Base-by-base conservation (phyloP, 352 stramenopile species). In the Thraustochytrium striatum region DNA sequence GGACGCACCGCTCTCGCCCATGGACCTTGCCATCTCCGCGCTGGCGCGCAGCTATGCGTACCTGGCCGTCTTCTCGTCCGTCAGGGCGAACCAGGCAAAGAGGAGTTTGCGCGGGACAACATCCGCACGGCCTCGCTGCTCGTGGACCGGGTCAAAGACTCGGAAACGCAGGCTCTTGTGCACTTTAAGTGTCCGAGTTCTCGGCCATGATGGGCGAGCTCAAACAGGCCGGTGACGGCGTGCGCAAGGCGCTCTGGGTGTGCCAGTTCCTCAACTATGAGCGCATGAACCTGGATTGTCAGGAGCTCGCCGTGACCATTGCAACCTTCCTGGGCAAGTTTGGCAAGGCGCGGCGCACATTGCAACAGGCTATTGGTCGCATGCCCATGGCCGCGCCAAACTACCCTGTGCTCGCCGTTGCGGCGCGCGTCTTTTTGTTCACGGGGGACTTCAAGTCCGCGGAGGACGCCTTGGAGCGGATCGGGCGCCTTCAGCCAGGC, bases 191-290 rank as follows among this genome's bases (percentile, higher is more conserved):
- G 19, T 30, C 65, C 11, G 50, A 70, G 39, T 75, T 75, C 36
- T 41, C 65, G 9, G 16, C 50, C 16, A 75, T 75, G 65, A 28
- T 75, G 8, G 65, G 65, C 25, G 65, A 75, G 8, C n/a, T 75
- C 16, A 75, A 75, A 43, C 65, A 61, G 35, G 65, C 65, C 21
- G 36, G 65, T 32, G 65, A 75, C 47, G 19, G 65, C 43, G 65
- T 75, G 39, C 44, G 65, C 32, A 75, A 75, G 36, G 65, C 65
- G 13, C 21, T 75, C 2, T 75, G 65, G 65, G 50, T 61, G n/a
- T 70, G 65, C 65, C 43, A 75, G 16, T 75, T 75, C 30, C 36
- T 75, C 8, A 75, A 72, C 32, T 9, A 55, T 5, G 65, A 75
- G 50, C 44, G 52, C 3, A 21, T 75, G 39, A 7, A 55, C 0